Conservation (phyloP, 225 moss, liverwort and hornwort species). For the Ulota crispa region DNA sequence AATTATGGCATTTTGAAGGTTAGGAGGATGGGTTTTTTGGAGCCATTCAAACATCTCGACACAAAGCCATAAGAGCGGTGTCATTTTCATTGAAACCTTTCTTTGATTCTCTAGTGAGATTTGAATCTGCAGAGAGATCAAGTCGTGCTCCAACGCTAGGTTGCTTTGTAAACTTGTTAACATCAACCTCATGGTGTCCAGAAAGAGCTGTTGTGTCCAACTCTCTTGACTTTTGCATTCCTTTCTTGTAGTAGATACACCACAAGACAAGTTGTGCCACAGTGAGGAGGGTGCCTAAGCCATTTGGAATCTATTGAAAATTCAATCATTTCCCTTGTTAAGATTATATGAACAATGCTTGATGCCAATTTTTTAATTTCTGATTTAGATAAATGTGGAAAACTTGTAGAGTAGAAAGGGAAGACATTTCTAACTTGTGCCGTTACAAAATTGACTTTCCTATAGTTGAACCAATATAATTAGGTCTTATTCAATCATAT, state of each 20-base stretch:
- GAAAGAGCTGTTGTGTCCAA: neutral
- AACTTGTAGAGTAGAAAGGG: too few species aligned
- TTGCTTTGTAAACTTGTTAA: slow-evolving; percentile 33
- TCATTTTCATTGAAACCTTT: slow-evolving; percentile 26
- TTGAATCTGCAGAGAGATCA: slow-evolving; percentile 16
- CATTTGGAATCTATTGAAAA: slow-evolving; percentile 48
- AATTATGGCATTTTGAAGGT: neutral
- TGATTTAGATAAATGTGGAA: neutral
- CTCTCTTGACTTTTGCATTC: slow-evolving; percentile 5
- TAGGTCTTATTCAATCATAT: too few species aligned
- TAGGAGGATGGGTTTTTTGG: neutral
- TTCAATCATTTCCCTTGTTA: neutral
- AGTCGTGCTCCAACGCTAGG: slow-evolving; percentile 1
- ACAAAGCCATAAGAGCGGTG: slow-evolving; percentile 42
- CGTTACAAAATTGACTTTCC: too few species aligned
- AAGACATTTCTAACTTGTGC: too few species aligned
- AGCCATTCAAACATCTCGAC: slow-evolving; percentile 18
- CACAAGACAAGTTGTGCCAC: slow-evolving; percentile 36
- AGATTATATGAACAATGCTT: too few species aligned
- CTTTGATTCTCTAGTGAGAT: slow-evolving; percentile 27
- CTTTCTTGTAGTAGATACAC: slow-evolving; percentile 44
- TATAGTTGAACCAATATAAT: too few species aligned
- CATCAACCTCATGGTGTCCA: slow-evolving; percentile 23
- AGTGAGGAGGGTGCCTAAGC: slow-evolving; percentile 45
- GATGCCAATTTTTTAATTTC: too few species aligned